Evolutionary conservation across 108 stramenopile species (phyloP), one percentile per base, ranked within the genome.

Genomic region (Schizochytrium sp.): DNA sequence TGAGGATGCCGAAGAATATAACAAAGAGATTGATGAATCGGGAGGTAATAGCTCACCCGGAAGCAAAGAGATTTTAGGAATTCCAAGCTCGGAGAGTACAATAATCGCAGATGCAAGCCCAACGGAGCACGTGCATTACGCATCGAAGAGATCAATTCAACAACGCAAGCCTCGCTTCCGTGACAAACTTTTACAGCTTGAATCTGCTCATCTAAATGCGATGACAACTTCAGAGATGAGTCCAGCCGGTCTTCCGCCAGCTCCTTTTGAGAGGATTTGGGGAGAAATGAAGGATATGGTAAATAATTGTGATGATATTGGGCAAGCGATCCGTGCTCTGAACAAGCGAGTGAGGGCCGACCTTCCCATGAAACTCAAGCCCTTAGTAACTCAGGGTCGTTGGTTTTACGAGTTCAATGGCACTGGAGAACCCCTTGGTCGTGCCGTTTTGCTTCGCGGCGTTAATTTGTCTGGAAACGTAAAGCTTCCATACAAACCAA

Each of bases 391-490:
- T 13, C 47, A 83, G 28, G 76, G 76, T 0, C 47, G 53, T 8
- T 83, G 76, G 76, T 83, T 83, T 42, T 55, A 83, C 28, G 76
- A 83, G 0, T 83, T 55, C 53, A 49, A 83, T 42, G 76, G 76
- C 2, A 8, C 28, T 1, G 76, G 76, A 10, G 76, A 83, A 28
- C 76, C 76, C 17, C 76, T 83, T 42, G 76, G 76, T 47, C 76
- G 76, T 2, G 47, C 76, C 1, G 76, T 83, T 17, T 53, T 83
- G 49, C 40, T 83, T 47, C 76, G 76, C 47, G 76, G 76, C 53
- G 76, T 83, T n/a, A 83, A 83, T 53, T 53, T 83, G 15, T 83
- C 76, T 40, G 76, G 76, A 0, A 83, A 83, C 53, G 76, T 83
- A 13, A 83, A 83, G 53, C 76, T 83, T 13, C 76, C 76, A 0